A percentile compares a stretch with the other conserved stretches of the same genome.
These are phyloP conservation scores for Trichoderma pleuroti DNA, from an alignment of 2,329 filamentous ascomycete species.

Conservation along the genomic window DNA sequence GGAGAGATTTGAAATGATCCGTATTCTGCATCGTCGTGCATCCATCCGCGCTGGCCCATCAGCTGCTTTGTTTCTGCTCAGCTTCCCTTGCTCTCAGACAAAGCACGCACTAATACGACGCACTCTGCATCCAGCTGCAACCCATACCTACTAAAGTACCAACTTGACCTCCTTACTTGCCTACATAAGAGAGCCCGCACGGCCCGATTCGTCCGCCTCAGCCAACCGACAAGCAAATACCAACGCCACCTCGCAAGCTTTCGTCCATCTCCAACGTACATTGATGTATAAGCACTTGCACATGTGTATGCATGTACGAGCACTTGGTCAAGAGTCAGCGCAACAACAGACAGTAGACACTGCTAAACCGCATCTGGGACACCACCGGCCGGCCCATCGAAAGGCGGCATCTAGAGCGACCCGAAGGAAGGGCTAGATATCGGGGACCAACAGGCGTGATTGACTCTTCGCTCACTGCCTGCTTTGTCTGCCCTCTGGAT, in stretches of 20 bases:
- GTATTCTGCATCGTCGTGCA: conserved; percentile 25
- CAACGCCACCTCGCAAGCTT: neutral
- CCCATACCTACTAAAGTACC: neutral
- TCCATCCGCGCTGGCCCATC: conserved; percentile 6
- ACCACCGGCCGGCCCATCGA: conserved; percentile 8
- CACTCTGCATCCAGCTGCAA: neutral
- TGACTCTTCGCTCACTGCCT: neutral
- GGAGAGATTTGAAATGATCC: conserved; percentile 16
- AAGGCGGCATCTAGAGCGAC: conserved; percentile 12
- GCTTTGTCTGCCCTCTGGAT: conserved; percentile 6
- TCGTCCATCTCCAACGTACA: conserved; percentile 4
- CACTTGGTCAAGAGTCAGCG: neutral
- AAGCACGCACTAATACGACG: neutral
- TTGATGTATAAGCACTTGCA: conserved; percentile 17
- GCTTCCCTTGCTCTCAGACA: neutral
- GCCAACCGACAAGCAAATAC: neutral
- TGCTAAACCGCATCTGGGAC: conserved; percentile 3
- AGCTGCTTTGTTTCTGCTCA: neutral
- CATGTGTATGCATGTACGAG: conserved; percentile 1
- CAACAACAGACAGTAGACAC: neutral
- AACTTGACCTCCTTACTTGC: neutral
- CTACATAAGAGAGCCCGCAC: neutral
- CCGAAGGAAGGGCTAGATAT: conserved; percentile 15
- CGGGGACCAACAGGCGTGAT: neutral
- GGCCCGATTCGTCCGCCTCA: conserved; percentile 6